Percentiles rank a stretch among this genome's conserved stretches.
phyloP scores from a whole-genome alignment of 164 flowering plant genomes.

The Vitis rupestris region DNA sequence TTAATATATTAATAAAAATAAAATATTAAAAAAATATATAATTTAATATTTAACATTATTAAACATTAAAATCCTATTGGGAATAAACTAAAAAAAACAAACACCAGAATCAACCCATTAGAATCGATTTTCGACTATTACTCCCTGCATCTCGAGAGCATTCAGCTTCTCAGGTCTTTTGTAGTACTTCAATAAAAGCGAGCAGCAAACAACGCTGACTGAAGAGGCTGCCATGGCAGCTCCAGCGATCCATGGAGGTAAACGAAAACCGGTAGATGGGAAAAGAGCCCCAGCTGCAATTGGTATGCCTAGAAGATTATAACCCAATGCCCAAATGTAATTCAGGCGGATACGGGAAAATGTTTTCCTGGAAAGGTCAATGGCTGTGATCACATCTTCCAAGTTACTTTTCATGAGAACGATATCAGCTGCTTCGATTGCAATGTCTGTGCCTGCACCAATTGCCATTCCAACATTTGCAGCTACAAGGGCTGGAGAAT shows the following conservation, averaged over 20 bases:
- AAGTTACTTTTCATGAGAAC: conserved; percentile 81
- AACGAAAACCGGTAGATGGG: conserved; percentile 54
- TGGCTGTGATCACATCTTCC: conserved; percentile 79
- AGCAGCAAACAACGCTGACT: conserved; percentile 68
- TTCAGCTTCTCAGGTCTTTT: conserved; percentile 53
- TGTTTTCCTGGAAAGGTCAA: conserved; percentile 72
- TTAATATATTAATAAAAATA: too few relatives aligned
- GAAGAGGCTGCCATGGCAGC: conserved; percentile 91
- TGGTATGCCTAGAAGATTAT: conserved; percentile 64
- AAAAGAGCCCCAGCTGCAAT: conserved; percentile 71
- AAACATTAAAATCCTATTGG: too few relatives aligned
- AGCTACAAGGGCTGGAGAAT: conserved; percentile 82
- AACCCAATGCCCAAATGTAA: conserved; percentile 79
- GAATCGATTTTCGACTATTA: conserved; percentile 31
- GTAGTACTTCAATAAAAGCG: conserved; percentile 63
- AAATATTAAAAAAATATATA: too few relatives aligned
- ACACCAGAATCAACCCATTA: too few relatives aligned
- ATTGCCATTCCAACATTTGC: conserved; percentile 87
- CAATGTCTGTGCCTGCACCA: conserved; percentile 82
- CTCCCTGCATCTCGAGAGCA: conserved; percentile 41
- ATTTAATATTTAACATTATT: too few relatives aligned
- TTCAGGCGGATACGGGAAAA: conserved; percentile 59
- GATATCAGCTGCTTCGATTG: conserved; percentile 86
- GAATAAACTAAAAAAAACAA: too few relatives aligned
- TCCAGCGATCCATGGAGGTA: conserved; percentile 86